Evolutionary conservation across 2,329 filamentous ascomycete species (phyloP).

Genomic region (Ophiostoma ips): DNA sequence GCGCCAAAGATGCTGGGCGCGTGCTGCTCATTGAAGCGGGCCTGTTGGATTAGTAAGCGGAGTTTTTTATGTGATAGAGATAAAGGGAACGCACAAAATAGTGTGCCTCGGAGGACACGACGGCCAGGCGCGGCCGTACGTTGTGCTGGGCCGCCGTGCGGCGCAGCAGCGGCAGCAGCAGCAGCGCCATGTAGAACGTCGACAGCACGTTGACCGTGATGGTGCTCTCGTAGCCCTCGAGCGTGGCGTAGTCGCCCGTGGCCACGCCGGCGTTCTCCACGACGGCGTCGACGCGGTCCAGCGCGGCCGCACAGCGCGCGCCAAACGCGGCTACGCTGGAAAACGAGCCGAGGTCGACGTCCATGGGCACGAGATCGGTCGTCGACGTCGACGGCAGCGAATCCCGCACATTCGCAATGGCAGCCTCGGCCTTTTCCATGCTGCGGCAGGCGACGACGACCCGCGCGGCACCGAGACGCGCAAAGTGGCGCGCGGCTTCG

Average conservation of each 20-base stretch:
- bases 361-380: constrained; percentile 31
- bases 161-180: constrained; percentile 29
- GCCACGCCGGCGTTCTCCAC: constrained; percentile 28
- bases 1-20: constrained; percentile 21
- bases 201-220: constrained; percentile 34
- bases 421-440: constrained; percentile 23
- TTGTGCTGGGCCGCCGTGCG: constrained; percentile 22
- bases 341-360: constrained; percentile 33
- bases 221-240: constrained; percentile 26
- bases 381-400: constrained; percentile 13
- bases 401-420: constrained; percentile 23
- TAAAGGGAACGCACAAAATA: constrained; percentile 14
- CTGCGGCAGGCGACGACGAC: constrained; percentile 27
- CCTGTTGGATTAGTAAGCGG: constrained; percentile 11
- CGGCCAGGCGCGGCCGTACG: constrained; percentile 22
- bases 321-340: constrained; percentile 31
- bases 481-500: constrained; percentile 25
- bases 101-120: constrained; percentile 28
- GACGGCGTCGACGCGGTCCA: constrained; percentile 29
- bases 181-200: constrained; percentile 29
- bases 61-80: too few species aligned
- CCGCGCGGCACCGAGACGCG: constrained; percentile 22
- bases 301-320: constrained; percentile 13
- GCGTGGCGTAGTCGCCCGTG: constrained; percentile 4
- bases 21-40: constrained; percentile 21